Evolutionary conservation across 2,329 filamentous ascomycete species (phyloP).

Genomic region (Fusarium ambrosium): DNA sequence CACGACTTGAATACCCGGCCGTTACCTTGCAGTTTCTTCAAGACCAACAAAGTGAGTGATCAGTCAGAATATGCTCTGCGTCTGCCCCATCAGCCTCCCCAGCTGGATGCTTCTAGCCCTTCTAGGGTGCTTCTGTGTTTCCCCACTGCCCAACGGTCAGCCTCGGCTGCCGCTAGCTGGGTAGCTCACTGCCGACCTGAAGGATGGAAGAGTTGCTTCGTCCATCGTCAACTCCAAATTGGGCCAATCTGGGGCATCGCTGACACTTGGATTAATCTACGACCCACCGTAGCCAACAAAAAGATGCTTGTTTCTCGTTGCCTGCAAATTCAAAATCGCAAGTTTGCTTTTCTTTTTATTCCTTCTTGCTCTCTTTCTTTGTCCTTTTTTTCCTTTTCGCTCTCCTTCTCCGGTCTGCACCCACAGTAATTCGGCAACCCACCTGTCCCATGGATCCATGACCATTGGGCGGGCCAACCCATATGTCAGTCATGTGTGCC

Average conservation of each 20-base stretch:
- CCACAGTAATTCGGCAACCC: conserved; percentile 9
- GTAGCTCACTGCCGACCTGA: conserved; percentile 5
- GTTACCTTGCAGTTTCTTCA: conserved; percentile 4
- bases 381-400: not conserved
- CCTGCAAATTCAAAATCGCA: conserved; percentile 6
- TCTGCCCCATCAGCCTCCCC: conserved; percentile 13
- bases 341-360: conserved; percentile 16
- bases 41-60: not conserved
- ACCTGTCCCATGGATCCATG: conserved; percentile 10
- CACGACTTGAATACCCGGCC: conserved; percentile 1
- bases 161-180: conserved; percentile 5
- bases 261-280: conserved; percentile 18
- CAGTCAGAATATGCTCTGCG: not conserved
- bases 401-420: conserved; percentile 13
- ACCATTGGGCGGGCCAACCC: conserved; percentile 17
- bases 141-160: conserved; percentile 25
- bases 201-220: conserved; percentile 10
- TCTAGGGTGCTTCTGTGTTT: conserved; percentile 16
- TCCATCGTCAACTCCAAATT: conserved; percentile 28
- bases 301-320: conserved; percentile 20
- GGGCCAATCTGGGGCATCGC: conserved; percentile 29
- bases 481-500: conserved; percentile 32
- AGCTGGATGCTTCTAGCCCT: conserved; percentile 12
- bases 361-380: conserved; percentile 4
- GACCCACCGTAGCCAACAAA: conserved; percentile 16